Evolutionary conservation across 805 yeast species (phyloP), one percentile per base, ranked within the genome.

Genomic region (Saccharomycopsis guyanensis): DNA sequence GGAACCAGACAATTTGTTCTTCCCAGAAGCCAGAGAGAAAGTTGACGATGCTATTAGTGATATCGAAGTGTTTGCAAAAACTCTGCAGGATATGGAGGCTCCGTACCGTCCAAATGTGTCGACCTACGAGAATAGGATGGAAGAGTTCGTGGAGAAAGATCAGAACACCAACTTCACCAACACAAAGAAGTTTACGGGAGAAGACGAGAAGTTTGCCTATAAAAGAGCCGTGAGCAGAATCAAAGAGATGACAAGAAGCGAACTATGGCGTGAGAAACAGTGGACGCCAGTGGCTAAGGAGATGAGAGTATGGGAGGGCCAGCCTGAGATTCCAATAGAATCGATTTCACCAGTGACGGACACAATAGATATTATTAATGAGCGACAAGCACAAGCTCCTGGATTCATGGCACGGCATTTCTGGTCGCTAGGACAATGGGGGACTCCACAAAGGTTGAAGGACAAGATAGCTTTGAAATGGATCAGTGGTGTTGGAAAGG

Each of bases 171-270:
- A 76, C 54, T 77, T 69, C 53, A 66, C 72, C 12, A 69, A 78
- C 43, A 58, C 71, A 16, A 65, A 67, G 8, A 76, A 78, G 7
- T 82, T 82, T 55, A 82, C 87, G 0, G 89, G 89, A 20, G 86
- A 82, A 55, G 89, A 82, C 60, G 89, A 82, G 57, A 72, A 71
- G 62, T 82, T 82, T 62, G 87, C 89, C 2, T 82, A 73, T 56
- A 77, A 76, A 51, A 63, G 89, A 53, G 88, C 89, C 0, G 79
- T 81, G 1, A 76, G 81, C 55, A 64, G 89, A 52, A 69, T 82
- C 32, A 68, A 69, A 43, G 82, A 77, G 53, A 77, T 77, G 81
- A 71, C 75, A 3, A 68, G 71, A 1, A 72, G 78, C 0, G 64
- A 61, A 31, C 44, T 57, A 25, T 82, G 86, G 82, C 44, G 54